phyloP scores from a whole-genome alignment of 768 basidiomycete genomes.

The Tulasnella calospora region DNA sequence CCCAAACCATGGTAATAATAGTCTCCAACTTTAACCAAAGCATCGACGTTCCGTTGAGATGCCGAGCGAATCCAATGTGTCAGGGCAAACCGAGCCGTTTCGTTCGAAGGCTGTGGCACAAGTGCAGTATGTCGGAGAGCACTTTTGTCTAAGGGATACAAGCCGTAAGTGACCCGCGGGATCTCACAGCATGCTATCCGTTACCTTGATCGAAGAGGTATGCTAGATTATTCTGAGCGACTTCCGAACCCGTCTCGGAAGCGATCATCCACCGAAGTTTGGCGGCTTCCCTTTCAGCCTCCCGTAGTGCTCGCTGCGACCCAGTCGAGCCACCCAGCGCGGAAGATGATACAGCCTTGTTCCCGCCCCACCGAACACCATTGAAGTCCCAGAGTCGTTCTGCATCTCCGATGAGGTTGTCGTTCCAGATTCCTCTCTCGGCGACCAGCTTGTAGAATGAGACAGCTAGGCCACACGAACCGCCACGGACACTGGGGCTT shows the following conservation, averaged over 20 bases:
- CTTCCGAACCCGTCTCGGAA: slow-evolving; percentile 85
- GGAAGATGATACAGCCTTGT: background rate
- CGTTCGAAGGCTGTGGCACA: slow-evolving; percentile 70
- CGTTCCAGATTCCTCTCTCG: slow-evolving; percentile 83
- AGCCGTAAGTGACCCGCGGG: slow-evolving; percentile 4
- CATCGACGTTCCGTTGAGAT: slow-evolving; percentile 89
- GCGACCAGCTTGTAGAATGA: slow-evolving; percentile 90
- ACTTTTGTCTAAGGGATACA: slow-evolving; percentile 53
- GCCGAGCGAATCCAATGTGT: slow-evolving; percentile 95
- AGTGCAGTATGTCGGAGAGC: slow-evolving; percentile 63
- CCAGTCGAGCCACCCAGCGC: background rate
- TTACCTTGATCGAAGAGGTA: slow-evolving; percentile 86
- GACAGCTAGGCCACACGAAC: slow-evolving; percentile 84
- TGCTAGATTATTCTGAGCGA: slow-evolving; percentile 92
- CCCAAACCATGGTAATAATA: slow-evolving; percentile 92
- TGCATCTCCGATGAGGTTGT: slow-evolving; percentile 75
- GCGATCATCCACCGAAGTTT: slow-evolving; percentile 94
- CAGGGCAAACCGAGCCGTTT: slow-evolving; percentile 76
- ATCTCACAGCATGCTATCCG: slow-evolving; percentile 28
- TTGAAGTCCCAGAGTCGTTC: slow-evolving; percentile 58
- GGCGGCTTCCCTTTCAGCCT: slow-evolving; percentile 68
- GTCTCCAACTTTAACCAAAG: slow-evolving; percentile 96
- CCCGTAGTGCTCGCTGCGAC: slow-evolving; percentile 41
- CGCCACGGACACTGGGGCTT: slow-evolving; percentile 33
- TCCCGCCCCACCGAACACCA: slow-evolving; percentile 34